A percentile compares a stretch with the other conserved stretches of the same genome.
Conservation (phyloP, 23 red algal genomes). For the Agarophyton chilense region DNA sequence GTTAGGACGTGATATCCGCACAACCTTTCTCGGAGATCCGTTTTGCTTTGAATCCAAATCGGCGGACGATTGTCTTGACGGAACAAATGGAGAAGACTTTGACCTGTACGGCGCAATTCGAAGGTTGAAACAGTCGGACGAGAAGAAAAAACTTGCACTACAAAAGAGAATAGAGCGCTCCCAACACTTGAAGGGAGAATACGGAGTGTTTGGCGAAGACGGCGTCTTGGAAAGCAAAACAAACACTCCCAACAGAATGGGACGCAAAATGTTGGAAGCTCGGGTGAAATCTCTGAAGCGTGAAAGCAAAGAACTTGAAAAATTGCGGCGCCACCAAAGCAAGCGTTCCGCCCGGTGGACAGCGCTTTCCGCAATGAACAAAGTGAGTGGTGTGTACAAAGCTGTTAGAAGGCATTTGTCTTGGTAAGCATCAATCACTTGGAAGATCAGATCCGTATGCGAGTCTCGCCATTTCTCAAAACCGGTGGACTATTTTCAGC, state of each 20-base stretch:
- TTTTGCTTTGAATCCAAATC: not conserved
- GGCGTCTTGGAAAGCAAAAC: not conserved
- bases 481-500: too few species aligned
- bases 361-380: not conserved
- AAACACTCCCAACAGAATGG: not conserved
- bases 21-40: not conserved
- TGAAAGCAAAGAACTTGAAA: not conserved
- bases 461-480: too few species aligned
- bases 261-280: not conserved
- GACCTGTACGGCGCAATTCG: not conserved
- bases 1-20: not conserved
- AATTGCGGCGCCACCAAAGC: not conserved
- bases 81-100: not conserved
- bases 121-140: not conserved
- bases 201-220: not conserved
- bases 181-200: not conserved
- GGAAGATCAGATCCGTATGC: too few species aligned
- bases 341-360: not conserved
- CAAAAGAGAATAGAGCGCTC: not conserved
- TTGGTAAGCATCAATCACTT: not conserved
- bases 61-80: not conserved
- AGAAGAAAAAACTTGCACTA: not conserved
- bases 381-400: not conserved
- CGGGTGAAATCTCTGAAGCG: not conserved
- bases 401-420: not conserved